These are phyloP conservation scores for Karstenula rhodostoma DNA, from an alignment of 2,329 filamentous ascomycete genomes.

Conservation along the genomic window DNA sequence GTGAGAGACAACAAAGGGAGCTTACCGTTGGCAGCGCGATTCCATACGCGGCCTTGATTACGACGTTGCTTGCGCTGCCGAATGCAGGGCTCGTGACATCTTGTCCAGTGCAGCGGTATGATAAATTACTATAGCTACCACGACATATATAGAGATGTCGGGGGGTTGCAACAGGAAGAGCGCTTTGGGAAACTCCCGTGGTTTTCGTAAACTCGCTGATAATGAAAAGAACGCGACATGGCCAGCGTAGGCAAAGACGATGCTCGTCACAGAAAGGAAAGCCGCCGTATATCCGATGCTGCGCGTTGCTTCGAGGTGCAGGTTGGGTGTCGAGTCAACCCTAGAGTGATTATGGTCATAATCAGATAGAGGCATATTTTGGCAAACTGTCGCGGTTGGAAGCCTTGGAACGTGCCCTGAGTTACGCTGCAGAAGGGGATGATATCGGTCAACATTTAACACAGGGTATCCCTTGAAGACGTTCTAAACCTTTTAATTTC, in stretches of 20 bases:
- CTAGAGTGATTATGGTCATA: slow-evolving; percentile 72
- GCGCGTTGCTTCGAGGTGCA: slow-evolving; percentile 26
- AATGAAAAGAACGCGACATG: slow-evolving; percentile 71
- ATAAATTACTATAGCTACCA: slow-evolving; percentile 74
- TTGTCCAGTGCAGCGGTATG: slow-evolving; percentile 67
- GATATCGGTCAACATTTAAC: too few relatives aligned
- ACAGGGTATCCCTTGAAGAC: too few relatives aligned
- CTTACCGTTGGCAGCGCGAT: slow-evolving; percentile 68
- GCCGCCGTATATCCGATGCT: slow-evolving; percentile 26
- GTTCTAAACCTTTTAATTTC: too few relatives aligned
- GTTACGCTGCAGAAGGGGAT: too few relatives aligned
- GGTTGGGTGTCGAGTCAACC: slow-evolving; percentile 53
- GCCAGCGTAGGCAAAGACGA: slow-evolving; percentile 73
- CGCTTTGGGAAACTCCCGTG: slow-evolving; percentile 67
- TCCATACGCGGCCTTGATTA: slow-evolving; percentile 73
- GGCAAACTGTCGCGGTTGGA: too few relatives aligned
- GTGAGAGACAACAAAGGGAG: not conserved
- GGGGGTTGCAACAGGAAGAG: slow-evolving; percentile 66
- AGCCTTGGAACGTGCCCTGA: too few relatives aligned
- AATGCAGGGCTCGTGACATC: slow-evolving; percentile 70
- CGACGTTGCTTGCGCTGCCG: slow-evolving; percentile 62
- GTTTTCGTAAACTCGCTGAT: slow-evolving; percentile 70
- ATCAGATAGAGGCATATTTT: slow-evolving; percentile 69
- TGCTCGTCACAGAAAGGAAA: slow-evolving; percentile 58
- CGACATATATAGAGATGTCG: slow-evolving; percentile 68